Evolutionary conservation across 306 rosid species (phyloP), one percentile per base, ranked within the genome.

Genomic region (Morella rubra): DNA sequence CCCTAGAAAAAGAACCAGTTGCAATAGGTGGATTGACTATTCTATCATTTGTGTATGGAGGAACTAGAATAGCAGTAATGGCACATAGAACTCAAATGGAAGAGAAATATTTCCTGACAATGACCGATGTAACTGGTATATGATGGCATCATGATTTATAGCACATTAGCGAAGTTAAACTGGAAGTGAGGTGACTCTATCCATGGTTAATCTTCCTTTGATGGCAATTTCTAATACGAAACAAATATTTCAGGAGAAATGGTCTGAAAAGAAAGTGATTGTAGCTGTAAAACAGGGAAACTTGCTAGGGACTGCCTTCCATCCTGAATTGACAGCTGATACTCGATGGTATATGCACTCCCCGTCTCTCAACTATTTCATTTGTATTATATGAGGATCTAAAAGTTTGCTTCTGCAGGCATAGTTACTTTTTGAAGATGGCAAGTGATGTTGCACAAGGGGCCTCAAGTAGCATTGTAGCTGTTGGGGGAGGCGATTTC

Each of bases 291-390:
- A 93, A 84, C 99, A 95, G 83, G 92, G 88, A 72, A 95, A 92
- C 83, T 76, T 92, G 81, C 87, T 92, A 22, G 99, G 77, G 3
- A 95, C 99, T 49, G 99, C 97, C 75, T 95, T 95, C 75, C 99
- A 95, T 85, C 99, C 99, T 71, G 99, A 95, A 87, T 81, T 95
- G 83, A 92, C 99, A 20, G 90, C 99, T 49, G 99, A 95, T 76
- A 86, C 89, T 71, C 85, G 99, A 86, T 95, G 99, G 99, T 95
- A 88, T 10, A 18, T 64, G 56, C 13, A 44, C 64, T 27, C 40
- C 67, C 49, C 59, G 77, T 76, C 69, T 45, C 58, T 58, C 41
- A 49, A 24, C 71, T 22, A 50, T 58, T 44, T 67, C 24, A 44
- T 24, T 67, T 55, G 42, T 24, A 37, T 12, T 60, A 37, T 68